Evolutionary conservation across 169 alveolate species (phyloP).

Genomic region (Ichthyophthirius multifiliis): DNA sequence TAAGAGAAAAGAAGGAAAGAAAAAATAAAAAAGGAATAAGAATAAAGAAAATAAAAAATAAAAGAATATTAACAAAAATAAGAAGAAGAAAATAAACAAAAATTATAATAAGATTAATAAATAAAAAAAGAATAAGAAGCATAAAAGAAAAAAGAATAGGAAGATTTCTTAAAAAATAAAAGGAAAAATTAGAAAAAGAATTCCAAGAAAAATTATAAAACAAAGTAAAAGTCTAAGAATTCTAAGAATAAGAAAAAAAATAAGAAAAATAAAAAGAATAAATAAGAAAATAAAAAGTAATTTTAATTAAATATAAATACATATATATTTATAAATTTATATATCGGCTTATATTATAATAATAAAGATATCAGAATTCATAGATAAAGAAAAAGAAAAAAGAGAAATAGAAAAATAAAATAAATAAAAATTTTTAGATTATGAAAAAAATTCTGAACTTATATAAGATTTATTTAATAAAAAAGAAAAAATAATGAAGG

Average conservation of each 20-base stretch:
- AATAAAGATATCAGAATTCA: too few species aligned
- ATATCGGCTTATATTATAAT: too few species aligned
- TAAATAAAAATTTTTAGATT: too few species aligned
- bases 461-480: too few species aligned
- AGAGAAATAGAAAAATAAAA: too few species aligned
- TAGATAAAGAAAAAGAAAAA: too few species aligned
- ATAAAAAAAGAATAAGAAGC: neutral
- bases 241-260: neutral
- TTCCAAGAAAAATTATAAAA: neutral
- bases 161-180: constrained; percentile 6
- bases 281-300: neutral
- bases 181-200: constrained; percentile 3
- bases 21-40: neutral
- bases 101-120: neutral
- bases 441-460: too few species aligned
- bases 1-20: constrained; percentile 4
- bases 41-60: neutral
- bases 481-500: too few species aligned
- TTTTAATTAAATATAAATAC: neutral
- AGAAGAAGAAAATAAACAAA: constrained; percentile 6
- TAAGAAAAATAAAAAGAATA: neutral
- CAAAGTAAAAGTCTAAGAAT: neutral
- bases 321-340: neutral
- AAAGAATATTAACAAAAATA: neutral
- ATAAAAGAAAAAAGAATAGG: neutral